phyloP scores from a whole-genome alignment of 345 rosid species.

The Salix exigua region DNA sequence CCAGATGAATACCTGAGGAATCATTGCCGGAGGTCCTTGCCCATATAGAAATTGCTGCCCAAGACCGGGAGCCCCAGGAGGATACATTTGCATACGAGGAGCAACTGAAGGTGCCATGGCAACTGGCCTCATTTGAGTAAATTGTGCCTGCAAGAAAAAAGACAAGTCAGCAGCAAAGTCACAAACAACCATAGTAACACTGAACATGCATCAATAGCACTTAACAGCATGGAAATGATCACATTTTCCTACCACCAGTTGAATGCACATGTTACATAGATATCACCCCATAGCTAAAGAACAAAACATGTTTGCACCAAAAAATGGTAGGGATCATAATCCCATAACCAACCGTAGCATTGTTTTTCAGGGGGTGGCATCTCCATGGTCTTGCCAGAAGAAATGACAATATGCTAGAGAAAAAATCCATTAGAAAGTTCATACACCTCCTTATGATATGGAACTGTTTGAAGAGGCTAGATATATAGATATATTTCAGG shows the following conservation, averaged over 20 bases:
- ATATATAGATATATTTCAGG: neutral
- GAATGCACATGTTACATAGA: neutral
- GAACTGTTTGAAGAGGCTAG: neutral
- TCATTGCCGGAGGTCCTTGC: conserved; percentile 24
- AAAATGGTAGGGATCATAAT: neutral
- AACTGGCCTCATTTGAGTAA: conserved; percentile 27
- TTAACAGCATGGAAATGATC: neutral
- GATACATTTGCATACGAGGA: conserved; percentile 22
- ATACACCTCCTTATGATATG: neutral
- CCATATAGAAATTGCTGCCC: conserved; percentile 27
- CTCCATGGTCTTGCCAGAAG: neutral
- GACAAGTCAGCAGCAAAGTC: neutral
- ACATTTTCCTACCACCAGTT: neutral
- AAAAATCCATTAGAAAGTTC: neutral
- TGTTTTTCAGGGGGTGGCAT: neutral
- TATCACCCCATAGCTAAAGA: neutral
- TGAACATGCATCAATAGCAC: neutral
- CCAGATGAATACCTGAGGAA: conserved; percentile 20
- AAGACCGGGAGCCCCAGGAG: conserved; percentile 25
- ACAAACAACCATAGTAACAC: neutral
- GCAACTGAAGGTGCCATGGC: conserved; percentile 17
- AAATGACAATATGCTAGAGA: neutral
- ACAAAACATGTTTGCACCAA: neutral
- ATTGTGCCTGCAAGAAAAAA: conserved; percentile 19
- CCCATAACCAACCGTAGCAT: neutral